Evolutionary conservation across 495 filamentous ascomycete species (phyloP).

Genomic region (Penicillium maclennaniae): DNA sequence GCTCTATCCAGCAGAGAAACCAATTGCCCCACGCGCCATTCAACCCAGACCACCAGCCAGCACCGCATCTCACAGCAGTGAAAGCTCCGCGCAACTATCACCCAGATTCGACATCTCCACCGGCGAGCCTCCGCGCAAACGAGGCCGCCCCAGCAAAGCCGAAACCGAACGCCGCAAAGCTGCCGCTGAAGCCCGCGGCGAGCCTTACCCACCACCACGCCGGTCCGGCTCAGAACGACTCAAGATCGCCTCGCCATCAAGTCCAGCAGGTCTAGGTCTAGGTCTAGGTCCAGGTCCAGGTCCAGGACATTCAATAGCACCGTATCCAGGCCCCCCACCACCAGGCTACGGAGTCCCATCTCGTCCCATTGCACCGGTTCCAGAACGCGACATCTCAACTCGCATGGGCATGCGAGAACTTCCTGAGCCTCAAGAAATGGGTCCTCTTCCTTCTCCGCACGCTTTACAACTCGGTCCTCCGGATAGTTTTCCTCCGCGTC

Average conservation of each 20-base stretch:
- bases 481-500: constrained; percentile 23
- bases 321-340: neutral
- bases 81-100: constrained; percentile 39
- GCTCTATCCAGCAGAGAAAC: constrained; percentile 33
- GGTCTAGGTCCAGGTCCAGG: neutral
- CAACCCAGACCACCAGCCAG: constrained; percentile 40
- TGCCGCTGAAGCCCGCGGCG: constrained; percentile 50
- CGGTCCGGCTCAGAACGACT: constrained; percentile 26
- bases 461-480: constrained; percentile 31
- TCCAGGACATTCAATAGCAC: neutral
- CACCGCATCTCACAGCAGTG: constrained; percentile 36
- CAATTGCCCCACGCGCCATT: constrained; percentile 36
- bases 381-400: constrained; percentile 13
- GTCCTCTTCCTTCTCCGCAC: constrained; percentile 32
- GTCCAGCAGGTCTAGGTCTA: constrained; percentile 14
- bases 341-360: constrained; percentile 8
- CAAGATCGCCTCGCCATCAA: constrained; percentile 34
- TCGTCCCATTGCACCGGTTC: constrained; percentile 5
- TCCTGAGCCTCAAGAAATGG: constrained; percentile 31
- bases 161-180: constrained; percentile 50
- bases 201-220: constrained; percentile 44
- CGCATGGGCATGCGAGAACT: constrained; percentile 33
- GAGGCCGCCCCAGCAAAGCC: constrained; percentile 57
- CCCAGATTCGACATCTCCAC: constrained; percentile 25
- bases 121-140: constrained; percentile 51